phyloP scores from a whole-genome alignment of 805 yeast genomes.

The Candida hungchunana region DNA sequence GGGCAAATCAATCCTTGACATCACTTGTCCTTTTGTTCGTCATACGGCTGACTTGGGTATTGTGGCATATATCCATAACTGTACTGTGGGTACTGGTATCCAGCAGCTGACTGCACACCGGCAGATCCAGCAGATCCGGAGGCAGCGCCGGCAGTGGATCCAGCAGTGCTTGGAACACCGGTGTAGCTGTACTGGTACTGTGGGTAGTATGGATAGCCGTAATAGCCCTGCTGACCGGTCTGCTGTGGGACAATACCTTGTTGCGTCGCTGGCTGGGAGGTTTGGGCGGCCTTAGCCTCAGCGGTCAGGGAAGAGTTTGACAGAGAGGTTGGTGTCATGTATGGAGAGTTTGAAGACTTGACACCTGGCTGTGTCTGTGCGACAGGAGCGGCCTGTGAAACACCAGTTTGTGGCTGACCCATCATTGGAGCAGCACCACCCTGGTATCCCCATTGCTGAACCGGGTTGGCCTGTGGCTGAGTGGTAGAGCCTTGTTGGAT shows the following conservation, averaged over 20 bases:
- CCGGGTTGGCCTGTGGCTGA: conserved; percentile 25
- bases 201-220: conserved; percentile 17
- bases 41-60: conserved; percentile 23
- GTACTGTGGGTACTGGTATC: conserved; percentile 23
- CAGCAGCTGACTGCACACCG: conserved; percentile 7
- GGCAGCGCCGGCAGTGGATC: conserved; percentile 6
- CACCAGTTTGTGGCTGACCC: conserved; percentile 3
- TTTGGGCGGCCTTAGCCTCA: conserved; percentile 5
- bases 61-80: conserved; percentile 25
- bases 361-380: conserved; percentile 7
- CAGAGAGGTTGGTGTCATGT: conserved; percentile 23
- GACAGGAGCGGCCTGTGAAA: conserved; percentile 4
- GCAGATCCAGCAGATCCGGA: conserved; percentile 4
- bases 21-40: conserved; percentile 24
- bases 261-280: conserved; percentile 9
- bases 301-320: conserved; percentile 15
- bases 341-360: conserved; percentile 19
- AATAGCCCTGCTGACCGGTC: conserved; percentile 13
- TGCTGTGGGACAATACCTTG: conserved; percentile 5
- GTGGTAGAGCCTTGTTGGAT: conserved; percentile 34
- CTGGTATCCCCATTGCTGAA: conserved; percentile 14
- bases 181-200: conserved; percentile 18
- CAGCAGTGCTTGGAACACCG: conserved; percentile 8
- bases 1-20: neutral
- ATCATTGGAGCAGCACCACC: conserved; percentile 11